Evolutionary conservation across 495 filamentous ascomycete genomes (phyloP).

Genomic region (Ramalina intermedia): DNA sequence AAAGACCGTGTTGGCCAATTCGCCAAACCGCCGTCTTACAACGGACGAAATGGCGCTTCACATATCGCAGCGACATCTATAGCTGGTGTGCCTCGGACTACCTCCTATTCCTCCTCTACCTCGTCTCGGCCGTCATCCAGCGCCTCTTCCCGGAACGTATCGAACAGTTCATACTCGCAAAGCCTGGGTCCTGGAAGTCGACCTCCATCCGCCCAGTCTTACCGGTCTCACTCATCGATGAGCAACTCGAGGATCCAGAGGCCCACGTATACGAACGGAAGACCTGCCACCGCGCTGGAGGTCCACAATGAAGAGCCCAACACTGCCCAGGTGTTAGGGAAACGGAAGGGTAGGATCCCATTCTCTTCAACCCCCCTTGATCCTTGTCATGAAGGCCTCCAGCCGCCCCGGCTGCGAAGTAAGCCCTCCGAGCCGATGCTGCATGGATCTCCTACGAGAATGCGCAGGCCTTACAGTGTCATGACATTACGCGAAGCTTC

Average conservation of each 20-base stretch:
- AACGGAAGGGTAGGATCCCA: constrained; percentile 56
- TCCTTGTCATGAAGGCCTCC: constrained; percentile 6
- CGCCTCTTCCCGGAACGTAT: constrained; percentile 33
- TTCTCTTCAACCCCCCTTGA: constrained; percentile 19
- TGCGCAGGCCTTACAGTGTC: neutral
- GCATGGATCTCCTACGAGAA: neutral
- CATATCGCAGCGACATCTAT: constrained; percentile 25
- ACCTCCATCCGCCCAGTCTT: constrained; percentile 27
- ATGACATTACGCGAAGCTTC: constrained; percentile 20
- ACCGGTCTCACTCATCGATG: constrained; percentile 34
- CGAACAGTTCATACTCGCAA: constrained; percentile 35
- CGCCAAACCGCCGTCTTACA: constrained; percentile 24
- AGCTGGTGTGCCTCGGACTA: constrained; percentile 25
- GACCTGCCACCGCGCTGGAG: constrained; percentile 49
- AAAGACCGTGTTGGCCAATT: constrained; percentile 40
- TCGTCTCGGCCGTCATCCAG: constrained; percentile 29
- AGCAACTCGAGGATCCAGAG: constrained; percentile 21
- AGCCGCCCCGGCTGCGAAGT: constrained; percentile 2
- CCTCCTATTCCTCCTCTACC: constrained; percentile 28
- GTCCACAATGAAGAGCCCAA: constrained; percentile 33
- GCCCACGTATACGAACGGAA: constrained; percentile 29
- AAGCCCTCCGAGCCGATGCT: constrained; percentile 4
- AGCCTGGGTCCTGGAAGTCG: constrained; percentile 41
- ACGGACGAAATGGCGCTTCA: constrained; percentile 20
- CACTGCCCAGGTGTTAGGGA: constrained; percentile 29